Evolutionary conservation across 495 filamentous ascomycete genomes (phyloP), one percentile per base, ranked within the genome.

Genomic region (Aspergillus carlsbadensis): DNA sequence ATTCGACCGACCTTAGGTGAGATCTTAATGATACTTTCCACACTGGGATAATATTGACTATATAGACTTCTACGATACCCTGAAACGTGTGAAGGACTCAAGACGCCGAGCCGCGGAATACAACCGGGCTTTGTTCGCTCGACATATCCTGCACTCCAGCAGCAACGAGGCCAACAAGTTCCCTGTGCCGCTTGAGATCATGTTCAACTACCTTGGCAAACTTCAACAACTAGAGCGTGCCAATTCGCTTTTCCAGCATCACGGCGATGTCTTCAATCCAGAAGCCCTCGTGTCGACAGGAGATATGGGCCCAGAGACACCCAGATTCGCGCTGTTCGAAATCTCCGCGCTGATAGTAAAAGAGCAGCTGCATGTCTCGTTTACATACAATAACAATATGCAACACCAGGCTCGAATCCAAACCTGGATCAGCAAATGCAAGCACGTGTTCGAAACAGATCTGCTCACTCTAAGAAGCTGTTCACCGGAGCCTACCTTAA

Each of bases 191-290:
- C 70, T 89, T 42, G 87, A 91, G 70, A 80, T 90, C 31, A 21
- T 85, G 4, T 87, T 90, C 66, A 88, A 85, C 58, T 89, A 89
- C 60, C 76, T 84, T 26, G 87, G 85, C 3, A 72, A 77, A 10
- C 68, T 82, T 34, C 84, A 86, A 53, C 79, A 84, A 46, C 66
- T 86, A 4, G 83, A 86, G 63, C 74, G 80, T 2, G 70, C 77
- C 10, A 81, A 86, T 35, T 78, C 83, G 0, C 66, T 88, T 4
- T 77, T 89, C 65, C 78, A 83, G 41, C 79, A 80, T 54, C 78
- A 80, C 17, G 84, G 87, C 36, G 79, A 83, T 37, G 65, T 64
- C 1, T 70, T 73, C 17, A 67, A 73, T 46, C 71, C 65, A 15
- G 63, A 69, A 6, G 66, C 77, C 39, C 73, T 77, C 15, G 77